These are phyloP conservation scores for Dactylellina haptotyla DNA, from an alignment of 2,329 filamentous ascomycete species.

Conservation along the genomic window DNA sequence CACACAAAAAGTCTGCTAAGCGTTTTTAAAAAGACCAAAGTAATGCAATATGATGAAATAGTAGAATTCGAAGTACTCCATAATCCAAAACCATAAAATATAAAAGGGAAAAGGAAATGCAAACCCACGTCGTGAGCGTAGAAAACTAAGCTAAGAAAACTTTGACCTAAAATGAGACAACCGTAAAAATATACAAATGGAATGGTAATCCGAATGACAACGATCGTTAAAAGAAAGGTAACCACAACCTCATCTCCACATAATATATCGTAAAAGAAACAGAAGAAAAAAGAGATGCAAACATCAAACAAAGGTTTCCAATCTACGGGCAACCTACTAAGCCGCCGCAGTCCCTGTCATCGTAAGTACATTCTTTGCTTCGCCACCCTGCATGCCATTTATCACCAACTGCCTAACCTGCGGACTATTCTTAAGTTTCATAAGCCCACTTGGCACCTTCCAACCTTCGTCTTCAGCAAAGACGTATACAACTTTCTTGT, in stretches of 20 bases:
- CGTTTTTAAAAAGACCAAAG: too few species aligned
- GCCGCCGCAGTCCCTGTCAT: constrained; percentile 52
- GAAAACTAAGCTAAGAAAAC: too few species aligned
- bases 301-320: background rate
- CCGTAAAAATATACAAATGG: constrained; percentile 5
- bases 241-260: background rate
- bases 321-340: constrained; percentile 12
- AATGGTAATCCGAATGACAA: background rate
- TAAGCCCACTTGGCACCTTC: constrained; percentile 73
- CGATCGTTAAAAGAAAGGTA: background rate
- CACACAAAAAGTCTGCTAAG: background rate
- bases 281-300: constrained; percentile 7
- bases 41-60: too few species aligned
- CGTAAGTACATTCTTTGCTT: constrained; percentile 67
- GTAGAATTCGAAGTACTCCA: background rate
- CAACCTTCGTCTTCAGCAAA: constrained; percentile 73
- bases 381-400: constrained; percentile 67
- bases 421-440: constrained; percentile 70
- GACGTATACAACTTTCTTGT: constrained; percentile 73
- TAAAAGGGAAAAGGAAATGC: background rate
- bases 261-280: background rate
- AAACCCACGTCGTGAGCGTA: too few species aligned
- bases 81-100: background rate
- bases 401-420: constrained; percentile 71
- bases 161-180: too few species aligned